These are phyloP conservation scores for Primulina tabacum DNA, from an alignment of 257 asterid genomes.

Conservation along the genomic window DNA sequence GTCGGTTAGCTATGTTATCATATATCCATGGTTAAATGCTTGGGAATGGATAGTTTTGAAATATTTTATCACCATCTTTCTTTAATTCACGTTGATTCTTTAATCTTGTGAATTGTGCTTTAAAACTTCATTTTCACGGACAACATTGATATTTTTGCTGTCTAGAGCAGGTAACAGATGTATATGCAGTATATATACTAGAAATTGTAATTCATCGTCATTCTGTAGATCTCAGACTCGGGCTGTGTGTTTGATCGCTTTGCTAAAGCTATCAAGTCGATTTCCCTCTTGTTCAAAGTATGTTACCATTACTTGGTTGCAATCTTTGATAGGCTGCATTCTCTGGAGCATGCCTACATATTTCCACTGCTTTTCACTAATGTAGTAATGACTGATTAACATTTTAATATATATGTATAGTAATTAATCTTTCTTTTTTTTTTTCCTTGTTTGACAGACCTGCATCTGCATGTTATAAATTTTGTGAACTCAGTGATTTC, in stretches of 20 bases:
- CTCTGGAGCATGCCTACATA: constrained; percentile 1
- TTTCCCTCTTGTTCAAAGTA: constrained; percentile 87
- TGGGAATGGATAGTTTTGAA: constrained; percentile 3
- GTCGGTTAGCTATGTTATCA: neutral
- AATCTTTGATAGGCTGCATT: constrained; percentile 8
- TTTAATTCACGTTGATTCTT: neutral
- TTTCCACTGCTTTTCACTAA: constrained; percentile 10
- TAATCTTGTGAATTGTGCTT: constrained; percentile 17
- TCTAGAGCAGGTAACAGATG: constrained; percentile 76
- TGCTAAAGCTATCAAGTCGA: constrained; percentile 90
- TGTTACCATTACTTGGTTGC: constrained; percentile 32
- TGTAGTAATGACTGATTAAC: constrained; percentile 6
- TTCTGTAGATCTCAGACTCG: constrained; percentile 73
- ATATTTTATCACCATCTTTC: neutral
- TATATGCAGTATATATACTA: constrained; percentile 82
- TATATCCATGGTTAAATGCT: constrained; percentile 11
- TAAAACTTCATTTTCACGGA: constrained; percentile 21
- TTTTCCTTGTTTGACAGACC: constrained; percentile 15
- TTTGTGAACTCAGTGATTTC: constrained; percentile 11
- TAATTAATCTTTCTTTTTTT: neutral
- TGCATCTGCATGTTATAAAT: constrained; percentile 18
- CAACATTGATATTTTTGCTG: constrained; percentile 24
- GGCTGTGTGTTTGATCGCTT: constrained; percentile 85
- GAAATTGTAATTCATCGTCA: constrained; percentile 63
- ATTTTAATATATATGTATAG: neutral